A percentile compares a stretch with the other conserved stretches of the same genome.
Evolutionary conservation across 495 filamentous ascomycete species (phyloP).

Genomic region (Trypethelium eluteriae): DNA sequence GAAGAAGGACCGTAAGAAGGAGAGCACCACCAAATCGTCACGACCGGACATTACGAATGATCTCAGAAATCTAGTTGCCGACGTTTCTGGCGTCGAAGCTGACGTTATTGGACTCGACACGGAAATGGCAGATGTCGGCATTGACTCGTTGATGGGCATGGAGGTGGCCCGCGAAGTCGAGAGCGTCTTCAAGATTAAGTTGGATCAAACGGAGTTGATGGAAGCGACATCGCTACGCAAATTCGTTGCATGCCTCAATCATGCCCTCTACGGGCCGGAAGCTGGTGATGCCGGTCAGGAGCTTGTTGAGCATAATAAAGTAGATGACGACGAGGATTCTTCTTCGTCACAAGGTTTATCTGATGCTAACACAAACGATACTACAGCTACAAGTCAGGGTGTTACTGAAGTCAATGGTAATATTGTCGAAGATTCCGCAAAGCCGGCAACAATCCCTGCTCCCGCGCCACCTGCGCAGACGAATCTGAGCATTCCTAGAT

Average conservation of each 20-base stretch:
- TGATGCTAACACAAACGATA: neutral
- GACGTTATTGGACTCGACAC: slow-evolving; percentile 37
- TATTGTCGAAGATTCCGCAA: neutral
- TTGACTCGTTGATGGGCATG: slow-evolving; percentile 52
- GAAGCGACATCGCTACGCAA: slow-evolving; percentile 31
- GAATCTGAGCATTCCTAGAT: neutral
- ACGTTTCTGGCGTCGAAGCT: slow-evolving; percentile 35
- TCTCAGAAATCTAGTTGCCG: neutral
- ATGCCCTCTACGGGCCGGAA: slow-evolving; percentile 23
- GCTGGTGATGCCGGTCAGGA: neutral
- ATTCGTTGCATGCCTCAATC: slow-evolving; percentile 29
- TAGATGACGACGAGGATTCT: neutral
- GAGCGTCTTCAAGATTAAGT: slow-evolving; percentile 35
- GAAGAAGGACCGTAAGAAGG: neutral
- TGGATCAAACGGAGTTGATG: slow-evolving; percentile 35
- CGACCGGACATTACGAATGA: neutral
- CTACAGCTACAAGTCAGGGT: neutral
- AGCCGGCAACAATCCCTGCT: neutral
- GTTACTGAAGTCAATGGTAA: neutral
- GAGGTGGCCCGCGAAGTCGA: slow-evolving; percentile 49
- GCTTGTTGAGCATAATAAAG: neutral
- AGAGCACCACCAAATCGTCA: neutral
- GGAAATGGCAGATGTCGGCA: slow-evolving; percentile 43
- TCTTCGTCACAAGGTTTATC: neutral
- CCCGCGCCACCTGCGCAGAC: neutral